Conservation (phyloP, 495 filamentous ascomycete genomes). For the Pseudotulostoma volvatum region DNA sequence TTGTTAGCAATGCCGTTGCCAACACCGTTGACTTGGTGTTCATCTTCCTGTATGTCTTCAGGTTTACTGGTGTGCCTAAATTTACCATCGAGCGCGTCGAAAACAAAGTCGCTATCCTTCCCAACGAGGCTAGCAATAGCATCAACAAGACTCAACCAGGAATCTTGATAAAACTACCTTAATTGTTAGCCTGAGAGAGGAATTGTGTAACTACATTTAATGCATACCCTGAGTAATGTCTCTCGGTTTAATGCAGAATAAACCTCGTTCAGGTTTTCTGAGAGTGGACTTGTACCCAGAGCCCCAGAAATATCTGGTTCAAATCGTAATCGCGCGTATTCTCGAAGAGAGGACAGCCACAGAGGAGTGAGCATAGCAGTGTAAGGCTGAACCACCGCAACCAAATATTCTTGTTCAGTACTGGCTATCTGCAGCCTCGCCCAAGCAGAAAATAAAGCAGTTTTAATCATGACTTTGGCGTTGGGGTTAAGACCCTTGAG, state of each 20-base stretch:
- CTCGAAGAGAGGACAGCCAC: constrained; percentile 83
- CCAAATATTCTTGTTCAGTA: constrained; percentile 77
- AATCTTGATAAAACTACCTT: constrained; percentile 78
- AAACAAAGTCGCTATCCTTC: constrained; percentile 92
- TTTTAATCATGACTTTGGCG: constrained; percentile 94
- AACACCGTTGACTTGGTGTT: constrained; percentile 21
- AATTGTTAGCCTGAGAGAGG: constrained; percentile 10
- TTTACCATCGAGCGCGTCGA: constrained; percentile 88
- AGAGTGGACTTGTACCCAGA: constrained; percentile 47
- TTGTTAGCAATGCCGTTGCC: constrained; percentile 27
- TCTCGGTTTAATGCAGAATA: constrained; percentile 91
- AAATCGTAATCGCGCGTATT: constrained; percentile 85
- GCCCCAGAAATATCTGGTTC: constrained; percentile 93
- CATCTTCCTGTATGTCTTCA: constrained; percentile 20
- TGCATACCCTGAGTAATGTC: constrained; percentile 56
- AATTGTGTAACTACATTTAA: not conserved
- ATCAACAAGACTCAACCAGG: constrained; percentile 92
- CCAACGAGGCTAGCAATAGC: constrained; percentile 96
- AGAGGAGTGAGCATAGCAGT: constrained; percentile 75
- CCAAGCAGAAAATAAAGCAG: constrained; percentile 95
- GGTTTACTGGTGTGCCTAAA: constrained; percentile 6
- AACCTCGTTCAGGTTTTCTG: constrained; percentile 70
- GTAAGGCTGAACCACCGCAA: constrained; percentile 78
- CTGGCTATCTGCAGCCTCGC: constrained; percentile 96
- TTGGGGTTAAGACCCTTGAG: constrained; percentile 88